Evolutionary conservation across 2,329 filamentous ascomycete species (phyloP), one percentile per base, ranked within the genome.

Genomic region (Chaetomiaceae sp.): DNA sequence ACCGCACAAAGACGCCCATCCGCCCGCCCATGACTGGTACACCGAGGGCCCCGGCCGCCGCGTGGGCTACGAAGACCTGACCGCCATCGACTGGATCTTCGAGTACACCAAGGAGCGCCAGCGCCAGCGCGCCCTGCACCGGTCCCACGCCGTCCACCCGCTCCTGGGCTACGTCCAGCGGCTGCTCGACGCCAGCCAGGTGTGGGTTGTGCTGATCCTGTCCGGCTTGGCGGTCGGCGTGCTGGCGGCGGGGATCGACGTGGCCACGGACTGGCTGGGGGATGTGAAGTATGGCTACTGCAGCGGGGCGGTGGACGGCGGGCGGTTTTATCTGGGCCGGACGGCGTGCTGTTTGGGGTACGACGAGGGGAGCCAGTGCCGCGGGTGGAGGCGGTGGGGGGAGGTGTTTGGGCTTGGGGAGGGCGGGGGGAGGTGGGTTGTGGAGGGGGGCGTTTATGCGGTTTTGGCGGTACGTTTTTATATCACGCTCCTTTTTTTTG

Each of bases 71-170:
- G 92, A 96, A 66, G 88, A 99, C 71, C 77, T 96, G 68, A 96
- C 92, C 14, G 92, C 94, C 54, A 99, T 99, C 68, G 94, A 99
- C 74, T 99, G 94, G 94, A 97, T 97, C 66, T 97, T 96, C 64
- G 94, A 99, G 70, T 96, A 97, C 67, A 94, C 89, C 48, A 96
- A 96, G 69, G 94, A 99, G 73, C 83, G 94, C 18, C 90, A 95
- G 69, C 83, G 94, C 21, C 74, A 95, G 64, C 82, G 90, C n/a
- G 80, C 87, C 27, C 75, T 99, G 18, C 81, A 84, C 51, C 81
- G n/a, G n/a, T n/a, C 86, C 0, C 82, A 80, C 62, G 80, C 84
- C 7, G 77, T 81, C 3, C 11, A 3, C 4, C 18, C 25, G 6
- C 61, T 91, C n/a, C 62, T 91, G 18, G 90, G 90, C 11, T 83